These are phyloP conservation scores for Mycosphaerella sp. DNA, from an alignment of 2,329 filamentous ascomycete species.

Conservation along the genomic window DNA sequence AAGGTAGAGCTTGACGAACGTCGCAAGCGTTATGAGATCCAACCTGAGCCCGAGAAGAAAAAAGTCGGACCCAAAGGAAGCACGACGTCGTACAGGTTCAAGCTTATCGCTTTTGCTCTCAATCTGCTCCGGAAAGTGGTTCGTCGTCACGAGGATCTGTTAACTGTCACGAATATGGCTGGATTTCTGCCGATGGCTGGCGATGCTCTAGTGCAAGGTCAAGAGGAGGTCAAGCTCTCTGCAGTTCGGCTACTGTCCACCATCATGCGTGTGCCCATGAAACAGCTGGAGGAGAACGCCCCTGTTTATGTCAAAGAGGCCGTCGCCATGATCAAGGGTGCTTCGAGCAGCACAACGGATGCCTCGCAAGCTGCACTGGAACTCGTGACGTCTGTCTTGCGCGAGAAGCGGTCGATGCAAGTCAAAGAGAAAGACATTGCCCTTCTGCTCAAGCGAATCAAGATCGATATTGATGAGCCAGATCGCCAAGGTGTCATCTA, in stretches of 20 bases:
- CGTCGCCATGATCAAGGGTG: constrained; percentile 69
- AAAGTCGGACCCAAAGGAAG: constrained; percentile 52
- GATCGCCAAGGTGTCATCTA: constrained; percentile 90
- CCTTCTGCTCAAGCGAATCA: constrained; percentile 72
- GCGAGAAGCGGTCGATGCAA: constrained; percentile 68
- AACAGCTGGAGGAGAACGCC: constrained; percentile 61
- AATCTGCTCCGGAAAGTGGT: constrained; percentile 81
- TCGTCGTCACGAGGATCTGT: constrained; percentile 74
- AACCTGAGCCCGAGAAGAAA: constrained; percentile 67
- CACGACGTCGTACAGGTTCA: constrained; percentile 76
- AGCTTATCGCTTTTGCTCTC: constrained; percentile 79
- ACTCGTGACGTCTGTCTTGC: constrained; percentile 74
- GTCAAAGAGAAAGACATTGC: constrained; percentile 79
- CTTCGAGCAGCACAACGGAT: constrained; percentile 73
- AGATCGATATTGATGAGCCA: constrained; percentile 85
- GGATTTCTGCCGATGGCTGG: constrained; percentile 87
- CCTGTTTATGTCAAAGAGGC: constrained; percentile 81
- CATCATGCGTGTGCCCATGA: constrained; percentile 76
- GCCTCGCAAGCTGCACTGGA: constrained; percentile 84
- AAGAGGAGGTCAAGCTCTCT: constrained; percentile 89
- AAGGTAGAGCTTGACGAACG: constrained; percentile 18
- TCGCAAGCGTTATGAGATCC: constrained; percentile 59
- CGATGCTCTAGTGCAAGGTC: constrained; percentile 73
- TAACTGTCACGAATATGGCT: constrained; percentile 70
- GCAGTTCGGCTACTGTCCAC: constrained; percentile 78